Conservation (phyloP, 495 filamentous ascomycete genomes). For the Parmelia sp. region DNA sequence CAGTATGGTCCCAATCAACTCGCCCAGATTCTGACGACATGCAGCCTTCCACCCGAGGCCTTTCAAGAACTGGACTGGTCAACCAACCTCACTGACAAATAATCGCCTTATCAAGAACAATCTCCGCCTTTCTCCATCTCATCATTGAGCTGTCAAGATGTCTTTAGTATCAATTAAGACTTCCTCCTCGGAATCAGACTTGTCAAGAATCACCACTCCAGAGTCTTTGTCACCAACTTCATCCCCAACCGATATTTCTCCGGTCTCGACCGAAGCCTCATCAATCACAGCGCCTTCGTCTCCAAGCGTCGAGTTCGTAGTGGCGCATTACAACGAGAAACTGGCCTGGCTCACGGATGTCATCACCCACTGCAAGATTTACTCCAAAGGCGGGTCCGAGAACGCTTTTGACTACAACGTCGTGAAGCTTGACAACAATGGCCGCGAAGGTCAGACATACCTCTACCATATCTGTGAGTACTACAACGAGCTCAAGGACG, state of each 20-base stretch:
- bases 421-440: constrained; percentile 17
- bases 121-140: neutral
- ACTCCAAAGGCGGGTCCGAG: constrained; percentile 19
- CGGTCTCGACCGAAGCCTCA: neutral
- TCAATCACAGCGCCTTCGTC: neutral
- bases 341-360: constrained; percentile 17
- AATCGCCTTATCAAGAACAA: neutral
- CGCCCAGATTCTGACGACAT: neutral
- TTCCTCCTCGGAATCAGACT: neutral
- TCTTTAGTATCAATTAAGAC: neutral
- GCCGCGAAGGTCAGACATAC: constrained; percentile 22
- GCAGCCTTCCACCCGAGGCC: neutral
- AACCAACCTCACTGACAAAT: neutral
- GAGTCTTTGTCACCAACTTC: neutral
- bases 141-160: neutral
- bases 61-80: neutral
- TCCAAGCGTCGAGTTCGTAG: constrained; percentile 18
- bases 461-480: constrained; percentile 40
- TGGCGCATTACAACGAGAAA: constrained; percentile 22
- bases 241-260: neutral
- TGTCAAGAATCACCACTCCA: neutral
- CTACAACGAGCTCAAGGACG: constrained; percentile 40
- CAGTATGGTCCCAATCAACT: neutral
- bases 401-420: constrained; percentile 8
- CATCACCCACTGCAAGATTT: constrained; percentile 15